Evolutionary conservation across 129 eudicot species (phyloP).

Genomic region (Escallonia herrerae): DNA sequence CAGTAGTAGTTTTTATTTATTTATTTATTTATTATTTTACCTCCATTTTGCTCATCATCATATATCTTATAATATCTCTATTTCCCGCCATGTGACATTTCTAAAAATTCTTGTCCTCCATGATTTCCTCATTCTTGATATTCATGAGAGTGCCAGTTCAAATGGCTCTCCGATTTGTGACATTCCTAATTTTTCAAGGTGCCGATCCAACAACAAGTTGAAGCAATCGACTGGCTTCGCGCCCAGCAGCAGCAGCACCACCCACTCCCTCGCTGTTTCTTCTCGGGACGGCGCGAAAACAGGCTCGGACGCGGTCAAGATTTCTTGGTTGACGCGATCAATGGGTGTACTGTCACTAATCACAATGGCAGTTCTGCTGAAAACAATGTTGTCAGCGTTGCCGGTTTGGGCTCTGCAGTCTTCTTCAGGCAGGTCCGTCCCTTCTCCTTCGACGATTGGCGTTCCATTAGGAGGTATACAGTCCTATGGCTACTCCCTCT

Average conservation of each 20-base stretch:
- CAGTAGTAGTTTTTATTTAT: no score
- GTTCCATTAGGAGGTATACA: slow-evolving; percentile 68
- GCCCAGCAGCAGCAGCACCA: slow-evolving; percentile 41
- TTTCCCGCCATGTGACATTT: no score
- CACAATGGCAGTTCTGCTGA: slow-evolving; percentile 9
- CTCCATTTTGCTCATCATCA: no score
- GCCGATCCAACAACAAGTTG: slow-evolving; percentile 65
- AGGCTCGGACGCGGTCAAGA: slow-evolving; percentile 10
- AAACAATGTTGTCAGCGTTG: slow-evolving; percentile 44
- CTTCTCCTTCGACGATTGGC: slow-evolving; percentile 81
- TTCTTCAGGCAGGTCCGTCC: slow-evolving; percentile 62
- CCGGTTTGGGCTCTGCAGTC: slow-evolving; percentile 94
- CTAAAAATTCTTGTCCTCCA: no score
- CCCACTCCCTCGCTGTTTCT: slow-evolving; percentile 71
- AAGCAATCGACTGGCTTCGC: slow-evolving; percentile 83
- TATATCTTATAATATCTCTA: no score
- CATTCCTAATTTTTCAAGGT: slow-evolving; percentile 31
- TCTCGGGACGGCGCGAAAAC: slow-evolving; percentile 61
- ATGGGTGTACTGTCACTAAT: slow-evolving; percentile 19
- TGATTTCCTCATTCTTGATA: no score
- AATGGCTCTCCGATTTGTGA: no score
- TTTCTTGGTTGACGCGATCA: slow-evolving; percentile 10
- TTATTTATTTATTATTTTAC: no score
- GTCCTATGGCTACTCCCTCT: neutral
- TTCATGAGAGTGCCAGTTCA: no score